Conservation (phyloP, 2,329 filamentous ascomycete genomes). For the Xylariaceae sp. region DNA sequence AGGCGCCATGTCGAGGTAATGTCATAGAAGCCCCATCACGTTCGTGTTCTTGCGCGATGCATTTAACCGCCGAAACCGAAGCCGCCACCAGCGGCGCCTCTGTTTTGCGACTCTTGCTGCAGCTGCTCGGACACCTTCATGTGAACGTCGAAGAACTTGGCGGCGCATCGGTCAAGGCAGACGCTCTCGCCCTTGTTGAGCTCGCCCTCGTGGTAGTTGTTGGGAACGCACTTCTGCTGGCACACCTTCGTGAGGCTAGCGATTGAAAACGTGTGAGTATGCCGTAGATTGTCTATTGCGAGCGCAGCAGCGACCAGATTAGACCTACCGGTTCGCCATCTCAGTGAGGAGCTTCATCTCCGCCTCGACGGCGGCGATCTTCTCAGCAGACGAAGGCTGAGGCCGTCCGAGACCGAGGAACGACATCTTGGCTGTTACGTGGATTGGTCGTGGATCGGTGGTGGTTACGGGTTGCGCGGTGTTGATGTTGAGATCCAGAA, state of each 20-base stretch:
- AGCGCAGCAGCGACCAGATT: not conserved
- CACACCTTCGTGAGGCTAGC: constrained; percentile 78
- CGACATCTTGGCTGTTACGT: constrained; percentile 51
- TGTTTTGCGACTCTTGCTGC: constrained; percentile 74
- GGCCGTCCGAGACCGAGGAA: constrained; percentile 69
- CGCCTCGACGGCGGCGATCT: constrained; percentile 91
- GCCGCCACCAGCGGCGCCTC: constrained; percentile 50
- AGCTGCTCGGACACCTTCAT: constrained; percentile 97
- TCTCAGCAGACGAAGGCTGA: constrained; percentile 91
- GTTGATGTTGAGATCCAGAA: not conserved
- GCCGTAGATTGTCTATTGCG: not conserved
- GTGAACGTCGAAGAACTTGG: constrained; percentile 98
- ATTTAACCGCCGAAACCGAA: constrained; percentile 41
- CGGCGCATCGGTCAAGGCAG: constrained; percentile 93
- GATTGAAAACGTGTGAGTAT: constrained; percentile 14
- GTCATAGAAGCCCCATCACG: not conserved
- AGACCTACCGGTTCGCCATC: constrained; percentile 87
- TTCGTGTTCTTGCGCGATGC: not conserved
- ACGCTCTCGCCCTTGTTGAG: constrained; percentile 99
- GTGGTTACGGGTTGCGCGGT: not conserved
- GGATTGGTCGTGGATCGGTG: not conserved
- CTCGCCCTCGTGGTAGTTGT: constrained; percentile 89
- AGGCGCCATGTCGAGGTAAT: constrained; percentile 1
- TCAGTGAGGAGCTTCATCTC: constrained; percentile 97
- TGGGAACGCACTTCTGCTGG: constrained; percentile 88